Evolutionary conservation across 2,329 filamentous ascomycete species (phyloP).

Genomic region (Penicillium sp.): DNA sequence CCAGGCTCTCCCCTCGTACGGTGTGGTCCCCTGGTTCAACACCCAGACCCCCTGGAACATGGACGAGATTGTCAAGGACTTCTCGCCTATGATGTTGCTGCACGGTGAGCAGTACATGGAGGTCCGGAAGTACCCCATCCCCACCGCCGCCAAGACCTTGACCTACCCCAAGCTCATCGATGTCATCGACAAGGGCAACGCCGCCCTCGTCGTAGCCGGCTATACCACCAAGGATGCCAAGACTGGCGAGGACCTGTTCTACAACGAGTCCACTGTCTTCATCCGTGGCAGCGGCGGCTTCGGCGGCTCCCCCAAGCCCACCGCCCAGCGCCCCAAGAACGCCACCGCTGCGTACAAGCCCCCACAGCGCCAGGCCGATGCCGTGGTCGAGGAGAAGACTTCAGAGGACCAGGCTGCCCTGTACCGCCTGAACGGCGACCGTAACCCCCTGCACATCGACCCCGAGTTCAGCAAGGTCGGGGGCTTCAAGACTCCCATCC

Average conservation of each 20-base stretch:
- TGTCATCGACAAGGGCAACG: slow-evolving; percentile 91
- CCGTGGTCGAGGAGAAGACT: slow-evolving; percentile 78
- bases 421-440: slow-evolving; percentile 89
- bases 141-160: slow-evolving; percentile 71
- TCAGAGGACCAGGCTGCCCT: slow-evolving; percentile 86
- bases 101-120: slow-evolving; percentile 99
- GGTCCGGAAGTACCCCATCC: slow-evolving; percentile 84
- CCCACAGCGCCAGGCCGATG: slow-evolving; percentile 72
- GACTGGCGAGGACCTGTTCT: slow-evolving; percentile 87
- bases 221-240: slow-evolving; percentile 78
- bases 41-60: slow-evolving; percentile 74
- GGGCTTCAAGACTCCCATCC: slow-evolving; percentile 88
- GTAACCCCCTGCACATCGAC: slow-evolving; percentile 95
- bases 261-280: slow-evolving; percentile 94
- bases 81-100: slow-evolving; percentile 96
- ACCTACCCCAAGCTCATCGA: slow-evolving; percentile 80
- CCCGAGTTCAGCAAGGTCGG: slow-evolving; percentile 90
- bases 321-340: slow-evolving; percentile 67
- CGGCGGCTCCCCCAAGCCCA: slow-evolving; percentile 68
- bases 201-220: slow-evolving; percentile 75
- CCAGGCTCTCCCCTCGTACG: slow-evolving; percentile 90
- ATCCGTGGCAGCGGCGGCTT: slow-evolving; percentile 88
- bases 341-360: slow-evolving; percentile 74
- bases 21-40: slow-evolving; percentile 91
- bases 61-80: slow-evolving; percentile 85